Conservation (phyloP, 2,329 filamentous ascomycete genomes). For the Penicillium sp. region DNA sequence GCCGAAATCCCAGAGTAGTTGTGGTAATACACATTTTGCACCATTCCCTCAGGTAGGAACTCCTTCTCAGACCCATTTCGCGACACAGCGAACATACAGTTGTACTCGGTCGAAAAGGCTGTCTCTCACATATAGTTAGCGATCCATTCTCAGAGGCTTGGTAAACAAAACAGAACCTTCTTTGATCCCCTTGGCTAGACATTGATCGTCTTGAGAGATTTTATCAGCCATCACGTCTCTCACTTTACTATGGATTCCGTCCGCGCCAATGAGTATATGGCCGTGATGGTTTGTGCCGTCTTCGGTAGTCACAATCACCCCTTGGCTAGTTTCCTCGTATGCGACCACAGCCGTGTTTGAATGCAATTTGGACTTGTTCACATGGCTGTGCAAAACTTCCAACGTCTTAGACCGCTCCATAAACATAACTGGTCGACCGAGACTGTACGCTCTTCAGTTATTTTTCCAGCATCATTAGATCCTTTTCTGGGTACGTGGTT, state of each 20-base stretch:
- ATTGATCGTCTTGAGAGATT: background rate
- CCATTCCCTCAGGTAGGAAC: constrained; percentile 11
- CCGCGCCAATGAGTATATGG: constrained; percentile 43
- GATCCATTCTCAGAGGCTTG: background rate
- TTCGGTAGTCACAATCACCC: constrained; percentile 34
- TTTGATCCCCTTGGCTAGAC: background rate
- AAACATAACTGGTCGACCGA: constrained; percentile 22
- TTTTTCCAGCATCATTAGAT: too few species aligned
- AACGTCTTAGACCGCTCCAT: constrained; percentile 24
- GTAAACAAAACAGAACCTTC: constrained; percentile 1
- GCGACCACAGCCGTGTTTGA: constrained; percentile 6
- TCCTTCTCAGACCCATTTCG: constrained; percentile 1
- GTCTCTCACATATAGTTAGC: background rate
- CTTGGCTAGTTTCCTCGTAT: constrained; percentile 16
- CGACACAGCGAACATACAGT: constrained; percentile 29
- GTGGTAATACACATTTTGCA: constrained; percentile 18
- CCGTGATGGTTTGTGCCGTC: constrained; percentile 39
- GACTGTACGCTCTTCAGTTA: background rate
- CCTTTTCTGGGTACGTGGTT: too few species aligned
- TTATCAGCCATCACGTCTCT: constrained; percentile 35
- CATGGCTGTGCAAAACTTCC: constrained; percentile 18
- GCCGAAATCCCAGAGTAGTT: constrained; percentile 17
- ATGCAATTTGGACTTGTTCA: constrained; percentile 18
- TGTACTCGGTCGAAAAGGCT: constrained; percentile 26
- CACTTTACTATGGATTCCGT: constrained; percentile 45